Percentiles rank a stretch among this genome's conserved stretches.
Evolutionary conservation across 2,329 filamentous ascomycete genomes (phyloP).

Genomic region (Trichophyton benhamiae): DNA sequence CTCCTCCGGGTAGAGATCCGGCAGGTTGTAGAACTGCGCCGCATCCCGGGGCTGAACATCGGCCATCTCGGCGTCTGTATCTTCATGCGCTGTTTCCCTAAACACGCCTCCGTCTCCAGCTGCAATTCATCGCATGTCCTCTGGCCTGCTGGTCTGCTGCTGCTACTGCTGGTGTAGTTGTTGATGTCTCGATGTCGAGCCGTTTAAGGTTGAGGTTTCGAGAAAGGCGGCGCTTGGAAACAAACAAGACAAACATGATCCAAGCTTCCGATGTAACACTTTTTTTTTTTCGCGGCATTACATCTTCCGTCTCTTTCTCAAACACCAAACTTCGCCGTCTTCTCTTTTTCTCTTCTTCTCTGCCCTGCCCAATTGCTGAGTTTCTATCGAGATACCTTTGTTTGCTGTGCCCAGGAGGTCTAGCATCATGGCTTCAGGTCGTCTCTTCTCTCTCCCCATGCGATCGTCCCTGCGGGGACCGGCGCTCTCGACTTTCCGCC

Average conservation of each 20-base stretch:
- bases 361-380: background rate
- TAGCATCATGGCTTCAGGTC: constrained; percentile 66
- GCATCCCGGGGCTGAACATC: constrained; percentile 60
- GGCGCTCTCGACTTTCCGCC: constrained; percentile 35
- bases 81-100: background rate
- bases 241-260: constrained; percentile 11
- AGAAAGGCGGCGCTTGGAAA: background rate
- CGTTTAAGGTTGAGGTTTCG: background rate
- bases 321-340: background rate
- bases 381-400: background rate
- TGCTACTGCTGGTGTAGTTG: background rate
- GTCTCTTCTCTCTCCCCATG: constrained; percentile 62
- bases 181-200: background rate
- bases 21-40: constrained; percentile 80
- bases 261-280: constrained; percentile 3
- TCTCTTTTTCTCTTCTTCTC: background rate
- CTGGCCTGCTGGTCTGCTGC: background rate
- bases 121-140: background rate
- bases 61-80: constrained; percentile 36
- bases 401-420: constrained; percentile 8
- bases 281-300: constrained; percentile 1
- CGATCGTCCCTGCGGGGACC: constrained; percentile 67
- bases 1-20: constrained; percentile 62
- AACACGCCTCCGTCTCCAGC: too few species aligned
- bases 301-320: background rate